Conservation (phyloP, 805 yeast species). For the Candida alai region DNA sequence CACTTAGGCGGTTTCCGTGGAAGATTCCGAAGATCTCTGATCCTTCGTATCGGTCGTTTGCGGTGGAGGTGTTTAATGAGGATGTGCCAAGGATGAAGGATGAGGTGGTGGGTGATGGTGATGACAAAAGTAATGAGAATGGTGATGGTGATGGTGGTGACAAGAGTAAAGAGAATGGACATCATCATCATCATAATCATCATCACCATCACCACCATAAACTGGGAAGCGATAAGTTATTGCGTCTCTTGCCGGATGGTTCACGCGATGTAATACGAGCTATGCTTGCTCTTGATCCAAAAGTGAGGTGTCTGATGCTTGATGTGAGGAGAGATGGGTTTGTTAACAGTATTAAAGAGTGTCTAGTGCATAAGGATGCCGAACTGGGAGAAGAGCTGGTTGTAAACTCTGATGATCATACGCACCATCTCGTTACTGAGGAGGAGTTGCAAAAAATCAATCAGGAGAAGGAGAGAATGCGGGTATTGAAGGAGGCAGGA, state of each 20-base stretch:
- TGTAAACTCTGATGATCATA: constrained; percentile 38
- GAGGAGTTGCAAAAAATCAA: constrained; percentile 47
- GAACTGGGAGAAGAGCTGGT: constrained; percentile 8
- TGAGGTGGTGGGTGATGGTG: not conserved
- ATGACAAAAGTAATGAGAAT: constrained; percentile 9
- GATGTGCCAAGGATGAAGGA: not conserved
- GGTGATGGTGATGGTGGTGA: too few relatives aligned
- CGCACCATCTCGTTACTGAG: constrained; percentile 67
- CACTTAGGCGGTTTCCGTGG: constrained; percentile 90
- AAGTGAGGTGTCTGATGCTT: constrained; percentile 53
- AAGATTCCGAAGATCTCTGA: constrained; percentile 80
- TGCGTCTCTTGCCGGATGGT: constrained; percentile 66
- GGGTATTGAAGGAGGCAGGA: constrained; percentile 19
- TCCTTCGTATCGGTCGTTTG: constrained; percentile 66
- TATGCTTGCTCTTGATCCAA: constrained; percentile 64
- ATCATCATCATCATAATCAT: not conserved
- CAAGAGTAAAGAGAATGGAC: constrained; percentile 13
- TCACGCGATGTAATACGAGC: constrained; percentile 56
- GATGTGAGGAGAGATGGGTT: constrained; percentile 58
- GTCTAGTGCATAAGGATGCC: constrained; percentile 30
- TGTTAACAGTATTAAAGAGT: constrained; percentile 51
- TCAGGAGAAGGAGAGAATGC: constrained; percentile 26
- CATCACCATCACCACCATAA: constrained; percentile 11
- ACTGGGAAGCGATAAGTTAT: constrained; percentile 66
- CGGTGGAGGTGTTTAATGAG: constrained; percentile 2